Evolutionary conservation across 1,139 yeast species (phyloP).

Genomic region (Nematodospora anomalae): DNA sequence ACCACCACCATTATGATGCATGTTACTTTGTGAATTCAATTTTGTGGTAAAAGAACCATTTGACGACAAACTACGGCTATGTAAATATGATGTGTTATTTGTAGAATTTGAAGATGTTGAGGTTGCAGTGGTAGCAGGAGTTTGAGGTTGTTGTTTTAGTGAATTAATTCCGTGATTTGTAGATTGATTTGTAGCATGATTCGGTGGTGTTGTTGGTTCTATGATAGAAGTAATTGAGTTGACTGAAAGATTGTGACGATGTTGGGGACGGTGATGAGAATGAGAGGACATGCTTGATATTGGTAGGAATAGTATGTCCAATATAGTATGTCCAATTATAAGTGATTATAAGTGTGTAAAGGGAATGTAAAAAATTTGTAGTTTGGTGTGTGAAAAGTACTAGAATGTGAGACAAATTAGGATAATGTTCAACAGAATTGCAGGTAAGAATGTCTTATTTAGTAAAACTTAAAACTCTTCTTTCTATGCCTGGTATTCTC

Average conservation of each 20-base stretch:
- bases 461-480: not conserved
- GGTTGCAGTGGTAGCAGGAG: slow-evolving; percentile 13
- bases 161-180: slow-evolving; percentile 5
- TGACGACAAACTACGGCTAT: slow-evolving; percentile 13
- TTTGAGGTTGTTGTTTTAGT: slow-evolving; percentile 9
- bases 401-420: not conserved
- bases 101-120: slow-evolving; percentile 12
- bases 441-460: too few relatives aligned
- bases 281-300: slow-evolving; percentile 6
- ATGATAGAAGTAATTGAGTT: slow-evolving; percentile 37
- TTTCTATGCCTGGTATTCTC: not conserved
- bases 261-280: slow-evolving; percentile 14
- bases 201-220: slow-evolving; percentile 46
- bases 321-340: not conserved
- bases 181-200: slow-evolving; percentile 7
- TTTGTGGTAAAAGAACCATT: slow-evolving; percentile 5
- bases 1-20: slow-evolving; percentile 3
- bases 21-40: slow-evolving; percentile 4
- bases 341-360: too few relatives aligned
- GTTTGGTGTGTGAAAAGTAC: not conserved
- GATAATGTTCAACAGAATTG: too few relatives aligned
- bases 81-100: slow-evolving; percentile 7
- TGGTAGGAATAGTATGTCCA: not conserved
- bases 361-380: not conserved
- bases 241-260: slow-evolving; percentile 38